Base-by-base conservation (phyloP, 106 monocot species). In the Acanthochlamys bracteata region DNA sequence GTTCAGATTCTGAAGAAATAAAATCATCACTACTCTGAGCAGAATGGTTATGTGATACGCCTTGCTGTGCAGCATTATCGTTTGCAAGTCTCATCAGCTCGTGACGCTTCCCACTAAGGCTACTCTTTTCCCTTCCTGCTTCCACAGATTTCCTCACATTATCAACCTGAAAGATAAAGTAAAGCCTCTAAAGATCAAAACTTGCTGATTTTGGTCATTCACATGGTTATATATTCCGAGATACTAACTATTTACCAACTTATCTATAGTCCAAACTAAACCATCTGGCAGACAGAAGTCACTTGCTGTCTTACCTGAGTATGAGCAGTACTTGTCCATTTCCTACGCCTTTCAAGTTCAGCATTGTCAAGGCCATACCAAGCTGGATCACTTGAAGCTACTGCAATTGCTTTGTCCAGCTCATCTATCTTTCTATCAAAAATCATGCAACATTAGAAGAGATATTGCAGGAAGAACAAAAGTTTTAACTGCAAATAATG, bases 1-100 rank as follows among this genome's bases (percentile, higher is more conserved):
- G 45, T 73, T 93, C 93, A 59, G 88, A 89, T 77, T 93, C 93
- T 66, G 93, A 93, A 71, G 88, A 76, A 67, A 93, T 85, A 57
- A 93, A 85, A 67, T 89, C 93, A 65, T 93, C 88, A 78, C 80
- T 73, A 24, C 77, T 74, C 57, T 63, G 63, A 6, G 70, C 46
- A 54, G 49, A 11, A 27, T 75, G 76, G 59, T 76, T 43, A 66
- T 69, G 75, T 12, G 78, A 66, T 81, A 53, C 77, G 64, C 80
- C 69, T 12, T 69, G 26, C 57, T 63, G 70, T 60, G 79, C 55
- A 79, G 54, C 52, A 57, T 25, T 42, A 53, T 77, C 72, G 66
- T 71, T 73, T 71, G 83, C 63, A 69, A 69, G 66, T 41, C 81
- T 66, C 71, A 86, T 78, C 43, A 92, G 53, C 59, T 79, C 89